These are phyloP conservation scores for Halophytophthora batemanensis DNA, from an alignment of 352 stramenopile species.

Conservation along the genomic window DNA sequence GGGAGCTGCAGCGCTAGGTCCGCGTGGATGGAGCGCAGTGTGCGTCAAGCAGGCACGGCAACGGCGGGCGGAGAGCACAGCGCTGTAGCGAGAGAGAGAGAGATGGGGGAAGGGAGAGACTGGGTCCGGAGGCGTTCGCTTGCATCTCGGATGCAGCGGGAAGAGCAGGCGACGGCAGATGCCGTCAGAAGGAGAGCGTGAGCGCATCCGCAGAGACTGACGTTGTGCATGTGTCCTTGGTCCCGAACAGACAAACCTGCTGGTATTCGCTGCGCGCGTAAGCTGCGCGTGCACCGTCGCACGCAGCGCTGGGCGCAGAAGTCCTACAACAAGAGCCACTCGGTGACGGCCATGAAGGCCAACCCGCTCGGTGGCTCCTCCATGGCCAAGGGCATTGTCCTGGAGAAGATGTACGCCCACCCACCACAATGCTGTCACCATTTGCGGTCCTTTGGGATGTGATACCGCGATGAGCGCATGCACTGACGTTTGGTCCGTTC, in stretches of 20 bases:
- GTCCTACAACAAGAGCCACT: slow-evolving; percentile 99
- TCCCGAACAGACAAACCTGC: slow-evolving; percentile 93
- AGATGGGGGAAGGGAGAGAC: slow-evolving; percentile 2
- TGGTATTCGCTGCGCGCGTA: slow-evolving; percentile 98
- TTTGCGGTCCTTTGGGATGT: not conserved
- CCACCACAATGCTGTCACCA: not conserved
- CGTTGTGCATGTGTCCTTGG: slow-evolving; percentile 2
- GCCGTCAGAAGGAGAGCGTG: not conserved
- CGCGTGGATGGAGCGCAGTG: too few relatives aligned
- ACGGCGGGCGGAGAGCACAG: not conserved
- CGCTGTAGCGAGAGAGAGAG: too few relatives aligned
- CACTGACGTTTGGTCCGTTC: not conserved
- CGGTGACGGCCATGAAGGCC: slow-evolving; percentile 99
- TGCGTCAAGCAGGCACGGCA: too few relatives aligned
- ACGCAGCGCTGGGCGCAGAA: slow-evolving; percentile 98
- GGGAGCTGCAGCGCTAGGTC: too few relatives aligned
- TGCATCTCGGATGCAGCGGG: not conserved
- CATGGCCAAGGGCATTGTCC: slow-evolving; percentile 99
- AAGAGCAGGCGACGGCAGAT: not conserved
- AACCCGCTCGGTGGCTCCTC: slow-evolving; percentile 99
- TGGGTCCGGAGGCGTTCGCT: not conserved
- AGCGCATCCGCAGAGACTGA: not conserved
- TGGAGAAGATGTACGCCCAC: slow-evolving; percentile 97
- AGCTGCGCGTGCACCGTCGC: slow-evolving; percentile 98
- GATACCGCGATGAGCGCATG: not conserved